Conservation (phyloP, 305 asterid species). For the Lippia alba region DNA sequence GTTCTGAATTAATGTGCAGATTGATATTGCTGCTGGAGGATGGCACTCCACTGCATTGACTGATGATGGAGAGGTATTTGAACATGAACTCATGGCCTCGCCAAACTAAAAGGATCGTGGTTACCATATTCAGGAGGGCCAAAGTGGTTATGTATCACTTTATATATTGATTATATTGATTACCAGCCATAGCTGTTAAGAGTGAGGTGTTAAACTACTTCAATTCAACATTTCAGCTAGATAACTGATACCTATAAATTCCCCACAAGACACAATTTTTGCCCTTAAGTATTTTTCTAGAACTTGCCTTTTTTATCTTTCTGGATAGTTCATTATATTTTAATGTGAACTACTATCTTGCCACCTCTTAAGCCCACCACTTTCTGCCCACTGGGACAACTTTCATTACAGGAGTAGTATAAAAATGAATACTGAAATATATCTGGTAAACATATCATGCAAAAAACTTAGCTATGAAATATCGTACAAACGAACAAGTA, state of each 20-base stretch:
- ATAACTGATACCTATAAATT: constrained; percentile 16
- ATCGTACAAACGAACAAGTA: background rate
- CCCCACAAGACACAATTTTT: background rate
- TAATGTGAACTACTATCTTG: background rate
- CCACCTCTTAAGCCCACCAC: background rate
- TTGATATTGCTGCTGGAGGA: constrained; percentile 99
- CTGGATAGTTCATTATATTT: background rate
- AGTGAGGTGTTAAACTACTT: constrained; percentile 15
- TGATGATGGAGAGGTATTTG: constrained; percentile 85
- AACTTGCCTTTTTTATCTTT: background rate
- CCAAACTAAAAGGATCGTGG: background rate
- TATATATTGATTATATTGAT: constrained; percentile 6
- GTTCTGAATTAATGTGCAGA: constrained; percentile 54
- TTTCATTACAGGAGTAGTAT: background rate
- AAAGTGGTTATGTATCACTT: constrained; percentile 4
- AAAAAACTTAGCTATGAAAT: background rate
- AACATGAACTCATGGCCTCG: constrained; percentile 17
- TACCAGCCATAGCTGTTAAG: too few relatives aligned
- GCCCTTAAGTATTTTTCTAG: background rate
- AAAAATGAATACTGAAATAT: background rate
- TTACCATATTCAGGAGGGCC: constrained; percentile 4
- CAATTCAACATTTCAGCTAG: constrained; percentile 15
- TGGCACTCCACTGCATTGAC: constrained; percentile 99
- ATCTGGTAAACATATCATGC: background rate
- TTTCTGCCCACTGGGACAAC: constrained; percentile 3